These are phyloP conservation scores for Rhizopogon sp. DNA, from an alignment of 768 basidiomycete genomes.

Conservation along the genomic window DNA sequence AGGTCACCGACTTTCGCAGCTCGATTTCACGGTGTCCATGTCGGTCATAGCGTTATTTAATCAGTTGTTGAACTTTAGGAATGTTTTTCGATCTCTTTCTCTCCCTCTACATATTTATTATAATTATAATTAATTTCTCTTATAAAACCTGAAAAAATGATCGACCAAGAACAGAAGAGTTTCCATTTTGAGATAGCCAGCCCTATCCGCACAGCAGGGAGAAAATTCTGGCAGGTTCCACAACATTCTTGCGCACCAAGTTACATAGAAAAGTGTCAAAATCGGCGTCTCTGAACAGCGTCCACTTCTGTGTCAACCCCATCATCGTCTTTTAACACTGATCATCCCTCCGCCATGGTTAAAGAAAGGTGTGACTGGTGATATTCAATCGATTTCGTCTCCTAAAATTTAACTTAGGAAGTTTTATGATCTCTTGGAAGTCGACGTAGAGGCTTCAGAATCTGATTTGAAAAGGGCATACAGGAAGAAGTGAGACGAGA, in stretches of 20 bases:
- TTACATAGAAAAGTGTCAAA: conserved; percentile 19
- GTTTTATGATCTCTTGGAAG: conserved; percentile 92
- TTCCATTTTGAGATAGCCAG: not conserved
- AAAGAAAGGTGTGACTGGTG: conserved; percentile 54
- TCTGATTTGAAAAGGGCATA: conserved; percentile 92
- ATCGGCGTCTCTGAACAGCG: conserved; percentile 9
- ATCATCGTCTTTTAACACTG: conserved; percentile 5
- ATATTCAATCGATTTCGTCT: conserved; percentile 5
- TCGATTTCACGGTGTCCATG: no score
- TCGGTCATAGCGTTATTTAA: no score
- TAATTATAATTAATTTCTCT: no score
- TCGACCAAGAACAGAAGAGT: not conserved
- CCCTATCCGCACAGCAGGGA: not conserved
- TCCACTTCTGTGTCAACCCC: conserved; percentile 9
- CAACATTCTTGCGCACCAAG: conserved; percentile 21
- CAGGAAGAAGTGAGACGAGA: conserved; percentile 70
- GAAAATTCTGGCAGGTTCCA: conserved; percentile 34
- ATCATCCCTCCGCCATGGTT: conserved; percentile 43
- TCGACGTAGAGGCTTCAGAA: conserved; percentile 72
- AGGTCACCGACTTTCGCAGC: no score
- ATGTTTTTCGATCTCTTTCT: no score
- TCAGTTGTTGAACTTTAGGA: no score
- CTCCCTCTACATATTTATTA: no score
- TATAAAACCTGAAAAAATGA: not conserved
- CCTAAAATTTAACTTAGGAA: conserved; percentile 43